A percentile compares a stretch with the other conserved stretches of the same genome.
These are phyloP conservation scores for Myriosclerotinia scirpicola DNA, from an alignment of 2,329 filamentous ascomycete species.

Conservation along the genomic window DNA sequence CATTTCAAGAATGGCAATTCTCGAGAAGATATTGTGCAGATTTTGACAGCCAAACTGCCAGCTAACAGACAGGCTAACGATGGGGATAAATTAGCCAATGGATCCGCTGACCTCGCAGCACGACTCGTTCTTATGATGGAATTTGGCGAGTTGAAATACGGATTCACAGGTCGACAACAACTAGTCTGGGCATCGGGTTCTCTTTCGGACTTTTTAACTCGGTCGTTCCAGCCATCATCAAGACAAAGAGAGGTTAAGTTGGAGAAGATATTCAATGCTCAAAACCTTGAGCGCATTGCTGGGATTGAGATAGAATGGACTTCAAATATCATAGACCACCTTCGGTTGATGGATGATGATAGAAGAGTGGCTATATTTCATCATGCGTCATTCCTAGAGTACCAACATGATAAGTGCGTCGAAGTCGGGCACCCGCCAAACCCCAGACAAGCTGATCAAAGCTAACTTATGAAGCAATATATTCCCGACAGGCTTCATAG, in stretches of 20 bases:
- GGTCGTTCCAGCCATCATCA: neutral
- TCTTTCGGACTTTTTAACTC: neutral
- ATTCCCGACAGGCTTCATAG: neutral
- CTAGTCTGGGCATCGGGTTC: neutral
- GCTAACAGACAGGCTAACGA: neutral
- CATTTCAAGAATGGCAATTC: neutral
- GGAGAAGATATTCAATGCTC: conserved; percentile 9
- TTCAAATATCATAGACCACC: conserved; percentile 45
- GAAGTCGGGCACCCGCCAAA: too few species aligned
- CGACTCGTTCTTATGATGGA: neutral
- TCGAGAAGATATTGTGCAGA: neutral
- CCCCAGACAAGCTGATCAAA: neutral
- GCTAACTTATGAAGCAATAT: neutral
- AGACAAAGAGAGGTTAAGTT: neutral
- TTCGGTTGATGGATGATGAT: conserved; percentile 44
- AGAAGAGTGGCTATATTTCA: conserved; percentile 45
- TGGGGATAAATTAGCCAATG: neutral
- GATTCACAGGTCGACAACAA: neutral
- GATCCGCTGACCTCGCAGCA: conserved; percentile 1
- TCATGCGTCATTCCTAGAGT: conserved; percentile 38
- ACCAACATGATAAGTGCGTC: neutral
- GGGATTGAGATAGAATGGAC: conserved; percentile 34
- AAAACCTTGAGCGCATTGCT: conserved; percentile 15
- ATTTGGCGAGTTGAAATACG: neutral
- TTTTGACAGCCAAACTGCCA: neutral